These are phyloP conservation scores for Acacia crassicarpa DNA, from an alignment of 306 rosid species.

Conservation along the genomic window DNA sequence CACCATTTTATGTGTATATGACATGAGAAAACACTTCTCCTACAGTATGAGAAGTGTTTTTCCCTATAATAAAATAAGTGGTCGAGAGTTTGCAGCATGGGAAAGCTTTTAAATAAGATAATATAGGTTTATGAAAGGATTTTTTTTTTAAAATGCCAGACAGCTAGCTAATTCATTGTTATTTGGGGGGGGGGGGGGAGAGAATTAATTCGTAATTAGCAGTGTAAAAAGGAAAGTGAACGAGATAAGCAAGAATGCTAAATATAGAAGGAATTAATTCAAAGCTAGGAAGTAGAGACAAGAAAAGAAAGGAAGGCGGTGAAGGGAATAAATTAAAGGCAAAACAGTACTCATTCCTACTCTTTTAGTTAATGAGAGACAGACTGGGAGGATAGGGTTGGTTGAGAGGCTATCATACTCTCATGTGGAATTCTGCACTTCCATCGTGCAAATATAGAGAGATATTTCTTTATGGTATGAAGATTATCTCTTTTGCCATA, in stretches of 20 bases:
- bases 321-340: not conserved
- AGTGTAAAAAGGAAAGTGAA: not conserved
- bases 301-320: not conserved
- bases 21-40: no score
- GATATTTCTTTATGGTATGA: no score
- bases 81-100: not conserved
- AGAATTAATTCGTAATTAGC: not conserved
- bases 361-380: slow-evolving; percentile 29
- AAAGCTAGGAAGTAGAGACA: not conserved
- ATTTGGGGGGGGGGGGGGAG: no score
- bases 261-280: not conserved
- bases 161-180: not conserved
- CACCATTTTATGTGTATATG: no score
- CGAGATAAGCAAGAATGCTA: not conserved
- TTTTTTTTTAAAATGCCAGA: not conserved
- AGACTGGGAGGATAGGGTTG: slow-evolving; percentile 45
- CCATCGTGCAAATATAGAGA: not conserved
- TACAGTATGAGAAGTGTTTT: no score
- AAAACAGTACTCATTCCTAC: not conserved
- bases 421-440: slow-evolving; percentile 25
- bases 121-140: not conserved
- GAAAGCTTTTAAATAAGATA: not conserved
- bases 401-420: not conserved
- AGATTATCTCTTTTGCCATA: no score
- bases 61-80: not conserved